Conservation (phyloP, 805 yeast species). For the Barnettozyma pratensis region DNA sequence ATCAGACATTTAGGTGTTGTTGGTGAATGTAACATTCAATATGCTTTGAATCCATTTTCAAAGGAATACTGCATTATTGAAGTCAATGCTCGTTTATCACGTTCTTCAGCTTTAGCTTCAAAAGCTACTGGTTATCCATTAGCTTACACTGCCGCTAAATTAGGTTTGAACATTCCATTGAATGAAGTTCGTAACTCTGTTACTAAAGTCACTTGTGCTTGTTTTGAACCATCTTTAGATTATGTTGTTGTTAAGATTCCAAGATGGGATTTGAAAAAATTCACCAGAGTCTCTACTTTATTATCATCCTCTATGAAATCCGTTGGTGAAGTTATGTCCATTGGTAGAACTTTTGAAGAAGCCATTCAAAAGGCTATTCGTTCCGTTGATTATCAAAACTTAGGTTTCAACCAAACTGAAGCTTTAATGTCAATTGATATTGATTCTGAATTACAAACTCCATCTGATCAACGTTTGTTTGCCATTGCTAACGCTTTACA, state of each 20-base stretch:
- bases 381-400: slow-evolving; percentile 91
- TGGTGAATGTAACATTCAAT: slow-evolving; percentile 98
- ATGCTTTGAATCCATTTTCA: slow-evolving; percentile 89
- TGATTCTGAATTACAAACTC: slow-evolving; percentile 90
- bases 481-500: slow-evolving; percentile 94
- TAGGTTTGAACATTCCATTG: slow-evolving; percentile 88
- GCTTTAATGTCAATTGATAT: slow-evolving; percentile 89
- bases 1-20: slow-evolving; percentile 97
- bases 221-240: slow-evolving; percentile 96
- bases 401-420: slow-evolving; percentile 74
- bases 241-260: slow-evolving; percentile 97
- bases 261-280: slow-evolving; percentile 97
- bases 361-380: slow-evolving; percentile 97
- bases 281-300: slow-evolving; percentile 83
- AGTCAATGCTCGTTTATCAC: slow-evolving; percentile 94
- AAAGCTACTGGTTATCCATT: slow-evolving; percentile 98
- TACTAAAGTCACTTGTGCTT: slow-evolving; percentile 89
- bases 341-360: slow-evolving; percentile 96
- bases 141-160: slow-evolving; percentile 96
- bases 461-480: slow-evolving; percentile 94
- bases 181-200: slow-evolving; percentile 91
- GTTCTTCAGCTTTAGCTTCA: slow-evolving; percentile 98
- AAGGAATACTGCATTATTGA: slow-evolving; percentile 96
- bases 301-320: slow-evolving; percentile 95
- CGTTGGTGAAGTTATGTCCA: slow-evolving; percentile 98